Percentiles rank a stretch among this genome's conserved stretches.
These are phyloP conservation scores for Osmanthus fragrans DNA, from an alignment of 257 asterid species.

Conservation along the genomic window DNA sequence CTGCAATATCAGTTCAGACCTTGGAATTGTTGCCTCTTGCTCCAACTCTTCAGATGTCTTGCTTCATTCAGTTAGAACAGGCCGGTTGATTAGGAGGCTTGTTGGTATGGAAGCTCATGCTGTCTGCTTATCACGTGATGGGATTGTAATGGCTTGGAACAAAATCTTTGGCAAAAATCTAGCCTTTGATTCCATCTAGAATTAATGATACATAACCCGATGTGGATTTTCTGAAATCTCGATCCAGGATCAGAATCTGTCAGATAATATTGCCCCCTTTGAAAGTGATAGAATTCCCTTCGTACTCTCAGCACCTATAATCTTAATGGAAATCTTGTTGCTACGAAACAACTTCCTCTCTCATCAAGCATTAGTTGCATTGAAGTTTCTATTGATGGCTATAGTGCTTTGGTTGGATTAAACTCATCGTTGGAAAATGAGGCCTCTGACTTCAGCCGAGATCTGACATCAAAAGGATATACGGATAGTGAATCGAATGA, in stretches of 20 bases:
- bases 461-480: conserved; percentile 25
- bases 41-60: conserved; percentile 75
- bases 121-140: conserved; percentile 79
- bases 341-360: conserved; percentile 60
- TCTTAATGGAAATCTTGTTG: conserved; percentile 71
- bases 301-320: conserved; percentile 65
- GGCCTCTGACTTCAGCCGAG: conserved; percentile 31
- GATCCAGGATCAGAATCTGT: too few species aligned
- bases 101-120: conserved; percentile 80
- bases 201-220: too few species aligned
- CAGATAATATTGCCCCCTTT: too few species aligned
- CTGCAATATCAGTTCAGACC: conserved; percentile 88
- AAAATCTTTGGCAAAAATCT: too few species aligned
- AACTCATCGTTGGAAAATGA: conserved; percentile 64
- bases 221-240: too few species aligned
- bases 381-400: conserved; percentile 87
- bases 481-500: conserved; percentile 45
- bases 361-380: conserved; percentile 71
- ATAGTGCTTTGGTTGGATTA: conserved; percentile 72
- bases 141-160: conserved; percentile 77
- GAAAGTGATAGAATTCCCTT: too few species aligned
- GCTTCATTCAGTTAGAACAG: conserved; percentile 85
- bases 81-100: conserved; percentile 77
- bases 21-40: conserved; percentile 90
- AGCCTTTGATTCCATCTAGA: too few species aligned